Conservation (phyloP, 73 alveolate species). For the Tetrahymena elliotti region DNA sequence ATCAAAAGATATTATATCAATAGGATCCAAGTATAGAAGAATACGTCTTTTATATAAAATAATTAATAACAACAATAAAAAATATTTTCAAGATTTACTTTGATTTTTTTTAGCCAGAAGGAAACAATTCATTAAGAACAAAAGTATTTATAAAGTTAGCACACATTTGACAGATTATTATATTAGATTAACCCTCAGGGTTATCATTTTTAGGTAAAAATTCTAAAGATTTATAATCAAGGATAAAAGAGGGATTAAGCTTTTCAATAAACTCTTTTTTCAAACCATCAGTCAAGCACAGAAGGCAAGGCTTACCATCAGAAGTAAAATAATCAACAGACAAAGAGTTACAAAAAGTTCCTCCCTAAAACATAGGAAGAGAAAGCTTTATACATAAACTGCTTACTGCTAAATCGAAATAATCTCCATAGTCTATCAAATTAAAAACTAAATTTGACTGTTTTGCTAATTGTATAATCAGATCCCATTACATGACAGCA, state of each 20-base stretch:
- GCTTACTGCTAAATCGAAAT: slow-evolving; percentile 72
- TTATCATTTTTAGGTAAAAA: slow-evolving; percentile 63
- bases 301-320: slow-evolving; percentile 53
- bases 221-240: slow-evolving; percentile 5
- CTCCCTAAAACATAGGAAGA: slow-evolving; percentile 62
- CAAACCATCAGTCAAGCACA: slow-evolving; percentile 51
- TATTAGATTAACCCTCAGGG: slow-evolving; percentile 62
- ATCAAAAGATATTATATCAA: slow-evolving; percentile 16
- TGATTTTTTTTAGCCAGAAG: not conserved
- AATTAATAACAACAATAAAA: not conserved
- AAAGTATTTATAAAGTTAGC: slow-evolving; percentile 49
- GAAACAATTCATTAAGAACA: slow-evolving; percentile 7
- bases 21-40: slow-evolving; percentile 10
- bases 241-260: slow-evolving; percentile 40
- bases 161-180: slow-evolving; percentile 52
- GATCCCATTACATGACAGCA: slow-evolving; percentile 58
- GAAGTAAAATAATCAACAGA: slow-evolving; percentile 56
- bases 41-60: not conserved
- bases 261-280: slow-evolving; percentile 38
- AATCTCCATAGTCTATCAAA: slow-evolving; percentile 83
- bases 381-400: slow-evolving; percentile 34
- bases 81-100: not conserved
- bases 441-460: slow-evolving; percentile 62
- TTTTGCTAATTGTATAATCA: slow-evolving; percentile 49
- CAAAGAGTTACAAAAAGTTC: slow-evolving; percentile 56